Base-by-base conservation (phyloP, 2,329 filamentous ascomycete genomes). In the Xylariaceae sp. region DNA sequence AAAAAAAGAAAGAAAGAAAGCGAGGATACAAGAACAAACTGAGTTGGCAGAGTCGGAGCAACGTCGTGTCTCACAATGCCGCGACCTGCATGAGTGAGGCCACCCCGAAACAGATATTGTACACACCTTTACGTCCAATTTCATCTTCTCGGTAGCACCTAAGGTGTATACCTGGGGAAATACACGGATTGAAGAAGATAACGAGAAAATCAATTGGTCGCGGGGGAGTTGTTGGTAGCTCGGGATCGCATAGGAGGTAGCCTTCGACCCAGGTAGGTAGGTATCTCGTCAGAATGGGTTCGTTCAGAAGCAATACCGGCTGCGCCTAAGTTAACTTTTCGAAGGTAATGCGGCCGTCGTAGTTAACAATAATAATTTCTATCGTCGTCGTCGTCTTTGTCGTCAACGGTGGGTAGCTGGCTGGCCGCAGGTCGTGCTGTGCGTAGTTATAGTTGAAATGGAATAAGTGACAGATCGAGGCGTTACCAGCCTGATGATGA, bases 71-170 rank as follows among this genome's bases (percentile, higher is more conserved):
- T 32, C 18, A 7, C 13, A 29, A 11, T 9, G 39, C 33, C 27
- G 13, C 30, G 35, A 1, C 26, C 40, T 13, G 23, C 23, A 6
- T n/a, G 8, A 37, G 16, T 21, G 20, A 18, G 10, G 35, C 16
- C 11, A 29, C 11, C 10, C 32, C 20, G 23, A 36, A 21, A 11
- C 24, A 29, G 18, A 11, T 26, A 24, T 32, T 27, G 50, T 30
- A 59, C 57, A 43, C 57, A 68, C 66, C 66, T 68, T 68, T 16
- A 68, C 66, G 53, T 68, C 66, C 37, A 68, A 58, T 61, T 62
- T 68, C 66, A 68, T 68, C 51, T 63, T 66, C 50, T 57, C 62
- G 58, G 53, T 50, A 60, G 57, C 56, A 47, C 45, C 45, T 53
- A 18, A 33, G 18, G 8, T 40, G 33, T 18, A n/a, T 9, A 4